Percentiles rank a stretch among this genome's conserved stretches.
Conservation (phyloP, 352 stramenopile species). For the Pythium plurisporium region DNA sequence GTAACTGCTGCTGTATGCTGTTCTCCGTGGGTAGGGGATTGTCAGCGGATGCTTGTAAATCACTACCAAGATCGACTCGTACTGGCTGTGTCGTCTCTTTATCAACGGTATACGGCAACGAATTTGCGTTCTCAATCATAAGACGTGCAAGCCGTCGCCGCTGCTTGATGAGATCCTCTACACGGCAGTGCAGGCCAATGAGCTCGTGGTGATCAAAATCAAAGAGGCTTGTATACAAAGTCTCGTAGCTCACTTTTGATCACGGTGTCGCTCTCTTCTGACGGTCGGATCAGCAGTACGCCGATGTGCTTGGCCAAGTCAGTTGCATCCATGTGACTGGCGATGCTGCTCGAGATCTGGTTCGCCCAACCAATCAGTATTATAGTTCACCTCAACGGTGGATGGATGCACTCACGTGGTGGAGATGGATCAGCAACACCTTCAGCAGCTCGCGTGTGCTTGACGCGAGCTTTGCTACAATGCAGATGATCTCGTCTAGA, state of each 20-base stretch:
- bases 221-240: no score
- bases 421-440: slow-evolving; percentile 43
- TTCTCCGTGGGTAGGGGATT: neutral
- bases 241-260: slow-evolving; percentile 30
- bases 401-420: slow-evolving; percentile 40
- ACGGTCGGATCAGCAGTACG: slow-evolving; percentile 37
- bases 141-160: slow-evolving; percentile 38
- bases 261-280: slow-evolving; percentile 23
- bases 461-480: slow-evolving; percentile 33
- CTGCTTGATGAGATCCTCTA: slow-evolving; percentile 27
- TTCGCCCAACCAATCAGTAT: neutral
- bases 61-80: no score
- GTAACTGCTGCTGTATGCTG: no score
- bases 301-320: slow-evolving; percentile 37
- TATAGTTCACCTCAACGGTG: no score
- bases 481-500: slow-evolving; percentile 14
- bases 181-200: neutral
- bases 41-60: no score
- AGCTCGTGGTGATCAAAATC: neutral
- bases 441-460: slow-evolving; percentile 41
- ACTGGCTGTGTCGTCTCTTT: neutral
- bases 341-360: slow-evolving; percentile 37
- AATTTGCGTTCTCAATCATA: slow-evolving; percentile 42
- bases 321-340: slow-evolving; percentile 39
- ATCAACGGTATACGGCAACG: slow-evolving; percentile 33